Conservation (phyloP, 805 yeast species). For the Zygosaccharomyces siamensis region DNA sequence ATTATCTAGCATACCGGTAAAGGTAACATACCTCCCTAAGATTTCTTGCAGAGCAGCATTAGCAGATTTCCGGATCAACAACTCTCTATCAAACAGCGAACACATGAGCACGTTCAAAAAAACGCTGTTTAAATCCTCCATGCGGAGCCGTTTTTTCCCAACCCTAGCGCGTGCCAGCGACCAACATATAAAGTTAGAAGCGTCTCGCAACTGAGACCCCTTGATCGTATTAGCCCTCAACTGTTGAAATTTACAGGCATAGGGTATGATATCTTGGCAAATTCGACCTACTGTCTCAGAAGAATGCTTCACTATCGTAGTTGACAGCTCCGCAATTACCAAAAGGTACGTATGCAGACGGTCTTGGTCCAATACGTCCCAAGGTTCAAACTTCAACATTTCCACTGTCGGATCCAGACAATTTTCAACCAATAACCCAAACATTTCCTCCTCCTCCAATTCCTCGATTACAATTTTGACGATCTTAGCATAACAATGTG, state of each 20-base stretch:
- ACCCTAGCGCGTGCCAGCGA: slow-evolving; percentile 46
- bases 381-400: slow-evolving; percentile 8
- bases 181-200: slow-evolving; percentile 86
- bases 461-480: slow-evolving; percentile 29
- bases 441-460: slow-evolving; percentile 21
- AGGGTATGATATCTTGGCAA: slow-evolving; percentile 36
- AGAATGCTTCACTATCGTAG: slow-evolving; percentile 15
- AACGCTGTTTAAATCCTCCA: slow-evolving; percentile 26
- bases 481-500: slow-evolving; percentile 60
- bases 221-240: slow-evolving; percentile 44
- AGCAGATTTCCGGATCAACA: slow-evolving; percentile 73
- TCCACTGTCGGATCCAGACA: slow-evolving; percentile 26
- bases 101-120: slow-evolving; percentile 41
- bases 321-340: slow-evolving; percentile 34
- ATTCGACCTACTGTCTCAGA: slow-evolving; percentile 8
- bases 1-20: slow-evolving; percentile 30
- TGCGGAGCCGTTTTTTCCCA: not conserved
- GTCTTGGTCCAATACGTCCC: slow-evolving; percentile 29
- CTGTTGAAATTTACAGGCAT: slow-evolving; percentile 55
- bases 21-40: slow-evolving; percentile 66
- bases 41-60: slow-evolving; percentile 85
- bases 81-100: slow-evolving; percentile 66
- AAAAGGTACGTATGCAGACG: slow-evolving; percentile 35
- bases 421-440: slow-evolving; percentile 26
- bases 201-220: slow-evolving; percentile 74